Conservation (phyloP, 352 stramenopile species). For the Lagenidium giganteum region DNA sequence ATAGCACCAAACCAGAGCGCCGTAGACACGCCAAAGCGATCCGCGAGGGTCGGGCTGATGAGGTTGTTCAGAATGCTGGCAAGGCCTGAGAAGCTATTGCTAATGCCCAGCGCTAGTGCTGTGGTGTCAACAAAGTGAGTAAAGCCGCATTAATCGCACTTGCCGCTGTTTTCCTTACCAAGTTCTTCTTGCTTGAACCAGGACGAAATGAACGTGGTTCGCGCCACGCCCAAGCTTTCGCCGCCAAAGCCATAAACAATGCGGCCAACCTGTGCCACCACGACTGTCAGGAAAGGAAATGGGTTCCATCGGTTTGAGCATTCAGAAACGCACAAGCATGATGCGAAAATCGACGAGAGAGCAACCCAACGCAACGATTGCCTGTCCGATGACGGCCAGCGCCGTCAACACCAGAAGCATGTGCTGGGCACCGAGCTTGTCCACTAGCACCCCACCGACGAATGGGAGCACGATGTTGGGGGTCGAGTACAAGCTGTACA, state of each 20-base stretch:
- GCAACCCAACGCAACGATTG: constrained; percentile 61
- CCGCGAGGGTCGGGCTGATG: constrained; percentile 59
- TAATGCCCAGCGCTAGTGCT: constrained; percentile 81
- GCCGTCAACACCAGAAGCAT: constrained; percentile 61
- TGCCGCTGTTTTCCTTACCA: constrained; percentile 12
- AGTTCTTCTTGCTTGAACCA: constrained; percentile 85
- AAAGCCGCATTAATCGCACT: not conserved
- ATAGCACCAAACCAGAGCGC: constrained; percentile 63
- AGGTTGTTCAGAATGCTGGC: constrained; percentile 81
- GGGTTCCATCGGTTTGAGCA: not conserved
- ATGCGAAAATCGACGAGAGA: constrained; percentile 31
- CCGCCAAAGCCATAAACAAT: constrained; percentile 82
- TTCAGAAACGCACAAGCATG: constrained; percentile 31
- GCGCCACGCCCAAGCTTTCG: constrained; percentile 72
- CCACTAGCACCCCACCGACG: constrained; percentile 73
- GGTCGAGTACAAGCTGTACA: constrained; percentile 84
- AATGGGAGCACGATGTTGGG: constrained; percentile 85
- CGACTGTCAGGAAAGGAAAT: not conserved
- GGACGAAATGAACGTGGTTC: constrained; percentile 60
- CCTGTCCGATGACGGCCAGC: constrained; percentile 55
- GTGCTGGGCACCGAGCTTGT: constrained; percentile 51
- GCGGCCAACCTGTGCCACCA: constrained; percentile 48
- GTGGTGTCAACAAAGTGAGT: not conserved
- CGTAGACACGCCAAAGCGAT: constrained; percentile 35
- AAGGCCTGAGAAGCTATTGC: constrained; percentile 58